Conservation (phyloP, 306 rosid species). For the Cucurbita moschata region DNA sequence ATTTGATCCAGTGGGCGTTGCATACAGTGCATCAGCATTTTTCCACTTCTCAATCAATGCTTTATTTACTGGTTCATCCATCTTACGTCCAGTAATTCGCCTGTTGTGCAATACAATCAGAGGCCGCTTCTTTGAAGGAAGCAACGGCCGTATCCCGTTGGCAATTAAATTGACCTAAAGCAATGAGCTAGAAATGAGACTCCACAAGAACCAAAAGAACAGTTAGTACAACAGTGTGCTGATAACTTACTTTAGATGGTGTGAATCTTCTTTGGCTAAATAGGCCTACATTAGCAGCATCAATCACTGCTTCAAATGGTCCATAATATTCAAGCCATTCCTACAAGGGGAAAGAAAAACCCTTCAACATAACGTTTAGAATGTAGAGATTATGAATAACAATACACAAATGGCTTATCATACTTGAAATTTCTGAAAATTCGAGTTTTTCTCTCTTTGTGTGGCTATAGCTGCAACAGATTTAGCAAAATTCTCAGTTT, state of each 20-base stretch:
- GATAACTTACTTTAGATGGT: conserved; percentile 63
- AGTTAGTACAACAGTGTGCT: neutral
- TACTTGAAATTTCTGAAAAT: conserved; percentile 84
- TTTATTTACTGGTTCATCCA: conserved; percentile 47
- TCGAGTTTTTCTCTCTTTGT: conserved; percentile 48
- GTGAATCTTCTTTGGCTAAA: conserved; percentile 52
- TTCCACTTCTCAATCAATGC: conserved; percentile 70
- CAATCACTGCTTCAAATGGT: conserved; percentile 91
- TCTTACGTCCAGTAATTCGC: conserved; percentile 58
- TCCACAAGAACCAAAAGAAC: neutral
- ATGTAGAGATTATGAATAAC: neutral
- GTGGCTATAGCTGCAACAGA: conserved; percentile 73
- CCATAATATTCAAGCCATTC: conserved; percentile 83
- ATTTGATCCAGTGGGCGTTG: conserved; percentile 80
- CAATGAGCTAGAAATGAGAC: neutral
- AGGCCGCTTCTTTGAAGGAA: conserved; percentile 76
- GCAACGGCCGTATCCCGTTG: conserved; percentile 59
- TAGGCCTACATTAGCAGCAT: conserved; percentile 88
- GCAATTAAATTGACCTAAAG: conserved; percentile 56
- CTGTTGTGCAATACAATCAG: conserved; percentile 70
- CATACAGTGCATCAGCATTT: conserved; percentile 63
- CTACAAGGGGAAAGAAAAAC: conserved; percentile 30
- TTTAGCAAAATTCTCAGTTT: conserved; percentile 74
- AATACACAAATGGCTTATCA: conserved; percentile 10
- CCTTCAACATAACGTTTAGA: neutral